These are phyloP conservation scores for Hypsizygus ulmarius DNA, from an alignment of 1,284 basidiomycete species.

Conservation along the genomic window DNA sequence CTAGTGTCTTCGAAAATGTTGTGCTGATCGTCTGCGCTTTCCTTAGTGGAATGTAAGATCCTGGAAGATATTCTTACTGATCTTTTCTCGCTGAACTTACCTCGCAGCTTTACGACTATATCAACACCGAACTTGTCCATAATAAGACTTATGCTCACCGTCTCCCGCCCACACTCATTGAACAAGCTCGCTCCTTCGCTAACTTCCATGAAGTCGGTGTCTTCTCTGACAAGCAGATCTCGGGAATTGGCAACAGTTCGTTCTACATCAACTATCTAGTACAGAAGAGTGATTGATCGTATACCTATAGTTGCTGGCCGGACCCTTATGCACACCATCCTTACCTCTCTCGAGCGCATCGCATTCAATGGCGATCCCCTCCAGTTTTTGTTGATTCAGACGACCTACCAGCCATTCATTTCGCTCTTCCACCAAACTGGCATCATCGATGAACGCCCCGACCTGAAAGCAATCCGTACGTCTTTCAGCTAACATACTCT, in stretches of 20 bases:
- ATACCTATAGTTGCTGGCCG: conserved; percentile 67
- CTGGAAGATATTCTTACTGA: neutral
- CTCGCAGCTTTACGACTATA: conserved; percentile 67
- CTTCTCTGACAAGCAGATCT: conserved; percentile 62
- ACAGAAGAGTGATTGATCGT: neutral
- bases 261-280: conserved; percentile 15
- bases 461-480: conserved; percentile 63
- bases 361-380: conserved; percentile 77
- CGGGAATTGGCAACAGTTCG: conserved; percentile 74
- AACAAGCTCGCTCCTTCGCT: conserved; percentile 69
- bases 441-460: conserved; percentile 52
- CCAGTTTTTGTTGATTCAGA: conserved; percentile 72
- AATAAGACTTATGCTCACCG: conserved; percentile 75
- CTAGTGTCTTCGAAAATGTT: neutral
- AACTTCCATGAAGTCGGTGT: conserved; percentile 78
- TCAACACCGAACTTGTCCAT: conserved; percentile 75
- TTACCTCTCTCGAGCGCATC: conserved; percentile 69
- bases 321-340: conserved; percentile 69
- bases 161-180: conserved; percentile 64
- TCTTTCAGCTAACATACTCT: conserved; percentile 15
- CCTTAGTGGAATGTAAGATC: conserved; percentile 63
- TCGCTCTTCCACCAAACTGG: conserved; percentile 81
- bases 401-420: conserved; percentile 87
- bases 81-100: neutral
- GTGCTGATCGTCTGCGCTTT: conserved; percentile 5